Evolutionary conservation across 139 green algal genomes (phyloP).

Genomic region (Picochlorum sp.): DNA sequence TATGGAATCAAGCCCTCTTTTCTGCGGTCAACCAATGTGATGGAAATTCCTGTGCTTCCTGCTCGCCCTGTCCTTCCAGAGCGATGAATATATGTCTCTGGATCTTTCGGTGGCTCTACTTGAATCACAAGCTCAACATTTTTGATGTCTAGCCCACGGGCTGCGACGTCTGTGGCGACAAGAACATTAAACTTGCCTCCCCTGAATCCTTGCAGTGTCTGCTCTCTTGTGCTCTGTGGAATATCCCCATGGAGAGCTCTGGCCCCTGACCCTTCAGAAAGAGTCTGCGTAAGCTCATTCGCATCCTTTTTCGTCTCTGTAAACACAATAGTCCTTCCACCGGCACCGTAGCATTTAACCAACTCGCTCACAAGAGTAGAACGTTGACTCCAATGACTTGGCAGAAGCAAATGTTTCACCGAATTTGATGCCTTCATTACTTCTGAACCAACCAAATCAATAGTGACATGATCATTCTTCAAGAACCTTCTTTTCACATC

Average conservation of each 20-base stretch:
- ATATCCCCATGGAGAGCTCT: slow-evolving; percentile 92
- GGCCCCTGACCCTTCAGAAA: slow-evolving; percentile 51
- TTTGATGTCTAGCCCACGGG: slow-evolving; percentile 91
- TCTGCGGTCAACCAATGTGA: slow-evolving; percentile 68
- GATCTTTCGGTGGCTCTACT: slow-evolving; percentile 73
- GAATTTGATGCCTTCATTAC: slow-evolving; percentile 83
- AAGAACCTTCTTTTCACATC: slow-evolving; percentile 82
- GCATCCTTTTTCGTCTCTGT: slow-evolving; percentile 93
- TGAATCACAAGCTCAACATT: slow-evolving; percentile 91
- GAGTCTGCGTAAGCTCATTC: slow-evolving; percentile 60
- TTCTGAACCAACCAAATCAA: slow-evolving; percentile 88
- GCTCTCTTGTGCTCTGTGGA: slow-evolving; percentile 65
- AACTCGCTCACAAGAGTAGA: slow-evolving; percentile 61
- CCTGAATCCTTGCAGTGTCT: slow-evolving; percentile 6
- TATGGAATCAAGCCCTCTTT: slow-evolving; percentile 76
- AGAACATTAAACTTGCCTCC: slow-evolving; percentile 80
- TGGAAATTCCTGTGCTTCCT: slow-evolving; percentile 67
- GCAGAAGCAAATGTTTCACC: slow-evolving; percentile 84
- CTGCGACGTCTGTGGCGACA: slow-evolving; percentile 98
- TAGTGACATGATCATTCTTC: slow-evolving; percentile 46
- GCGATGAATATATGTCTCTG: slow-evolving; percentile 92
- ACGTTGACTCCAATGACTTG: slow-evolving; percentile 78
- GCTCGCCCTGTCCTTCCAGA: slow-evolving; percentile 82
- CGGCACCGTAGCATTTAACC: slow-evolving; percentile 63
- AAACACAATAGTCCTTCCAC: slow-evolving; percentile 91